Conservation (phyloP, 2,329 filamentous ascomycete genomes). For the Dactylonectria macrodidyma region DNA sequence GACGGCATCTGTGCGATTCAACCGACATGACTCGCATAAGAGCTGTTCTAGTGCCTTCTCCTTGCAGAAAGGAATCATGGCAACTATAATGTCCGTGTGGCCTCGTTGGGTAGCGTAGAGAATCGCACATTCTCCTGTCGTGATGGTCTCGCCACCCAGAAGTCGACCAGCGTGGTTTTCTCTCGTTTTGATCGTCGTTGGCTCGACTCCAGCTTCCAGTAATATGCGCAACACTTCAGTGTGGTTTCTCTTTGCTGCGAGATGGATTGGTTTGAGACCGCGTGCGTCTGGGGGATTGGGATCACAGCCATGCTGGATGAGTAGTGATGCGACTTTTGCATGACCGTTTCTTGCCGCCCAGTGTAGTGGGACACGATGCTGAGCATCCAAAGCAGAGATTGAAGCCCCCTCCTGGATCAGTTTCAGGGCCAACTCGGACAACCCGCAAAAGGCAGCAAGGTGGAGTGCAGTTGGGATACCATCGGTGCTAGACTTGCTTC, state of each 20-base stretch:
- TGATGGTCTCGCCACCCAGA: neutral
- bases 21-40: slow-evolving; percentile 37
- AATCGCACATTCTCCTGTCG: slow-evolving; percentile 34
- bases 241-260: slow-evolving; percentile 33
- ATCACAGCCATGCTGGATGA: slow-evolving; percentile 31
- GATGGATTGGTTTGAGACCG: slow-evolving; percentile 40
- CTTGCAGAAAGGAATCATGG: slow-evolving; percentile 40
- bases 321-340: slow-evolving; percentile 25
- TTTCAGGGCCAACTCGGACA: slow-evolving; percentile 29
- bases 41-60: slow-evolving; percentile 33
- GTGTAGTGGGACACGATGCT: slow-evolving; percentile 36
- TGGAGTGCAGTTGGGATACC: slow-evolving; percentile 39
- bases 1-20: slow-evolving; percentile 29
- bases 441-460: slow-evolving; percentile 38
- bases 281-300: slow-evolving; percentile 26
- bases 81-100: slow-evolving; percentile 28
- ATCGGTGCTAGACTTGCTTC: neutral
- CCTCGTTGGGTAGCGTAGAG: slow-evolving; percentile 36
- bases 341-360: slow-evolving; percentile 43
- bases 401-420: slow-evolving; percentile 24
- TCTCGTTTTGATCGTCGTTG: slow-evolving; percentile 31
- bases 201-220: slow-evolving; percentile 35
- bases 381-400: slow-evolving; percentile 26
- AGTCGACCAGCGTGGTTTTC: slow-evolving; percentile 3
- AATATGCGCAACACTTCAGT: slow-evolving; percentile 19